These are phyloP conservation scores for Aspergillus oerlinghausenensis DNA, from an alignment of 2,329 filamentous ascomycete species.

Conservation along the genomic window DNA sequence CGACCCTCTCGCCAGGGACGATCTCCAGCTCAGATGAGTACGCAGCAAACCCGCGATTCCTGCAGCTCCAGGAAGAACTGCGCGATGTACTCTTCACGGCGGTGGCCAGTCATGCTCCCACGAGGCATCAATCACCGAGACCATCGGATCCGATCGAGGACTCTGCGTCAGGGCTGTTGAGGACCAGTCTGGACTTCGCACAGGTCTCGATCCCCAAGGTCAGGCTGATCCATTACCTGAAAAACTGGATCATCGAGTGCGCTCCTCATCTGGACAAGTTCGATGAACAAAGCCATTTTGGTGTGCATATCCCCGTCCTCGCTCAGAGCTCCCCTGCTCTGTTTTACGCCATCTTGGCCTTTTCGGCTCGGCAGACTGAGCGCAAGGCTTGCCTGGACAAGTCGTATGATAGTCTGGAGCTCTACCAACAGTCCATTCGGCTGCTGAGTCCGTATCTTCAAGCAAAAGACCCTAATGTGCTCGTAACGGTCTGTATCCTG, in stretches of 20 bases:
- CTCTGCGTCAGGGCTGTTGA: constrained; percentile 3
- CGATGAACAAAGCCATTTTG: constrained; percentile 49
- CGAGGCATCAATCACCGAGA: constrained; percentile 29
- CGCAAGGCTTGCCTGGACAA: constrained; percentile 41
- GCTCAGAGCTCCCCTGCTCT: constrained; percentile 43
- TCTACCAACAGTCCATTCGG: constrained; percentile 50
- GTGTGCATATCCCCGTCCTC: constrained; percentile 46
- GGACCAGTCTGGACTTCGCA: constrained; percentile 18
- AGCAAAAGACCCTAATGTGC: constrained; percentile 45
- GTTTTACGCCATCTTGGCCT: constrained; percentile 49
- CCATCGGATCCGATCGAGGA: constrained; percentile 20
- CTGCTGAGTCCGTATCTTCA: constrained; percentile 44
- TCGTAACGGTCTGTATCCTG: constrained; percentile 50
- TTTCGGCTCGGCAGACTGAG: constrained; percentile 50
- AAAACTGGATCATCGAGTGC: constrained; percentile 34
- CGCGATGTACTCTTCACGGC: constrained; percentile 40
- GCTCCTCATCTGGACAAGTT: constrained; percentile 50
- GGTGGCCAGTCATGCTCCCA: constrained; percentile 38
- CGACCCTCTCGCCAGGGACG: constrained; percentile 21
- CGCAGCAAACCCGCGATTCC: constrained; percentile 36
- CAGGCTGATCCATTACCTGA: constrained; percentile 36
- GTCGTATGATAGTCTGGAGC: constrained; percentile 46
- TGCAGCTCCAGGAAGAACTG: constrained; percentile 42
- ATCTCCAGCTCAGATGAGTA: constrained; percentile 23
- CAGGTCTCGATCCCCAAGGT: constrained; percentile 29